A percentile compares a stretch with the other conserved stretches of the same genome.
Evolutionary conservation across 2,329 filamentous ascomycete genomes (phyloP).

Genomic region (Aspergillus aculeatinus): DNA sequence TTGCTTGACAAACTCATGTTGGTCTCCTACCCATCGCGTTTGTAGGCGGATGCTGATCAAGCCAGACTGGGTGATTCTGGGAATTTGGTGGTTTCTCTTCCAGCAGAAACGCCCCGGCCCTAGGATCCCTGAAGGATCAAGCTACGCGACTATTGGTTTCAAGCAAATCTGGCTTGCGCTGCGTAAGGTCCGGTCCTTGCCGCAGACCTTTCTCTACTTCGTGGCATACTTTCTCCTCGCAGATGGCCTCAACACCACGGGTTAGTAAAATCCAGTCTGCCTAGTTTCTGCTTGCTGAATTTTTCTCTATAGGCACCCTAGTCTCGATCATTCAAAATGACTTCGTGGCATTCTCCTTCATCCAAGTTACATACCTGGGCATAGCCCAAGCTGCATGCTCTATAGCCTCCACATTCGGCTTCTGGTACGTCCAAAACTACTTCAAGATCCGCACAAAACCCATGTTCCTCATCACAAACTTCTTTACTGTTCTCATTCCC

Average conservation of each 20-base stretch:
- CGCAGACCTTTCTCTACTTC: conserved; percentile 45
- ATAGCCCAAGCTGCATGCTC: conserved; percentile 41
- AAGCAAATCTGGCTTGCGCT: conserved; percentile 44
- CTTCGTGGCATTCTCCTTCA: conserved; percentile 42
- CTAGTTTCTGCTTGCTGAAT: neutral
- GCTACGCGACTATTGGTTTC: conserved; percentile 42
- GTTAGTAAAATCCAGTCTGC: conserved; percentile 15
- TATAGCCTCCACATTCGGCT: conserved; percentile 41
- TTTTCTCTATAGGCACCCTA: conserved; percentile 27
- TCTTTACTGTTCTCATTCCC: conserved; percentile 43
- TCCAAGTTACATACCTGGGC: conserved; percentile 44
- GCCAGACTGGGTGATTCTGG: conserved; percentile 43
- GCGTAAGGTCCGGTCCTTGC: conserved; percentile 38
- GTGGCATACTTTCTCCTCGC: conserved; percentile 45
- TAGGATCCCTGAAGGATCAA: conserved; percentile 41
- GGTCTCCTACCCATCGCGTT: conserved; percentile 7
- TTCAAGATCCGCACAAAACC: conserved; percentile 43
- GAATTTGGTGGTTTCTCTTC: conserved; percentile 47
- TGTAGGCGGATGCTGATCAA: neutral
- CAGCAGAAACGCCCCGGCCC: conserved; percentile 43
- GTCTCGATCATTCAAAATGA: conserved; percentile 45
- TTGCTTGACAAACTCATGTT: conserved; percentile 45
- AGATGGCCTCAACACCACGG: conserved; percentile 45
- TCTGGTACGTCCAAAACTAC: conserved; percentile 45
- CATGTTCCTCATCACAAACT: conserved; percentile 46